Evolutionary conservation across 768 basidiomycete genomes (phyloP).

Genomic region (Hortiboletus flavorubellus): DNA sequence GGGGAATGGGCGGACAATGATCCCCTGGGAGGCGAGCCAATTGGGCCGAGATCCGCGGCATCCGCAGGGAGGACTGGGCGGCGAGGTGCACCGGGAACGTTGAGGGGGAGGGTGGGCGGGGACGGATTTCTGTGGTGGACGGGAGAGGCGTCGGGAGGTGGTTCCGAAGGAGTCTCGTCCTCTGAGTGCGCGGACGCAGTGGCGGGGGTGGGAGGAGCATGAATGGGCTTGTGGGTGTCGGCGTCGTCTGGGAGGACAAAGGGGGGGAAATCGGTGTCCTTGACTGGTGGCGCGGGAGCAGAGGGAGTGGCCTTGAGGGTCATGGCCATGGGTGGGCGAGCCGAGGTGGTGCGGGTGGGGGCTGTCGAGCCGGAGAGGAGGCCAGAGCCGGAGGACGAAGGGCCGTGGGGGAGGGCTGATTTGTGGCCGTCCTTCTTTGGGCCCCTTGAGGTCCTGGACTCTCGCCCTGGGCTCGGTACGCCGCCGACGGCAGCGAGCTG

Average conservation of each 20-base stretch:
- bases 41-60: constrained; percentile 70
- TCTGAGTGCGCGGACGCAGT: constrained; percentile 5
- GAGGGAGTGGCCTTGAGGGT: constrained; percentile 72
- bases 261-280: constrained; percentile 70
- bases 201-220: constrained; percentile 2
- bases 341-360: constrained; percentile 50
- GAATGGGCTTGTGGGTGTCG: constrained; percentile 21
- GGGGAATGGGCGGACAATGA: constrained; percentile 54
- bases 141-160: constrained; percentile 11
- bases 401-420: constrained; percentile 15
- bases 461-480: constrained; percentile 31
- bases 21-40: constrained; percentile 71
- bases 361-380: constrained; percentile 59
- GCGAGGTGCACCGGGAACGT: constrained; percentile 47
- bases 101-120: constrained; percentile 53
- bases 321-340: constrained; percentile 63
- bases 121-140: constrained; percentile 32
- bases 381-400: constrained; percentile 13
- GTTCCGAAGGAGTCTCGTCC: constrained; percentile 7
- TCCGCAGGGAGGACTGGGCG: constrained; percentile 36
- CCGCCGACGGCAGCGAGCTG: constrained; percentile 57
- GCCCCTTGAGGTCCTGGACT: constrained; percentile 33
- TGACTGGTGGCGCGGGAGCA: constrained; percentile 73
- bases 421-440: constrained; percentile 36
- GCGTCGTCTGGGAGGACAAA: constrained; percentile 65